Evolutionary conservation across 2,329 filamentous ascomycete genomes (phyloP).

Genomic region (Pseudopyrenochaeta lycopersici): DNA sequence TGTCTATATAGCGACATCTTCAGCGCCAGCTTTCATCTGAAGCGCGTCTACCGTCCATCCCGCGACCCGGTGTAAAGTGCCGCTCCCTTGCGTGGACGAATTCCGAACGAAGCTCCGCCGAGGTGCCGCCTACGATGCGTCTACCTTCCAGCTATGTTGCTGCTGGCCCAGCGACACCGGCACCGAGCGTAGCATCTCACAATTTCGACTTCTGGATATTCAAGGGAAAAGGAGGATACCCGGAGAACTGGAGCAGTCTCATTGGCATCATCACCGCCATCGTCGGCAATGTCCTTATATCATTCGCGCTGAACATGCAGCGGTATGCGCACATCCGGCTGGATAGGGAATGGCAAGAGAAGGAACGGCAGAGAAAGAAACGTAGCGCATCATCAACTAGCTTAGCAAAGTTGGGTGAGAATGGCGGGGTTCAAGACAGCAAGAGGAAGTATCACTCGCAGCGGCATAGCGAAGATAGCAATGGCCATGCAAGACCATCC

Average conservation of each 20-base stretch:
- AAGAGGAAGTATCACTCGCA: conserved; percentile 9
- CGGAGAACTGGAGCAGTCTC: conserved; percentile 79
- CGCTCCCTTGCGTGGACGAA: conserved; percentile 14
- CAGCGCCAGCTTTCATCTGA: not conserved
- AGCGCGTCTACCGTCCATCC: not conserved
- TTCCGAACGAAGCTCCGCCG: conserved; percentile 10
- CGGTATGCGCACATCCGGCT: conserved; percentile 92
- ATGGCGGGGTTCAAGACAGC: conserved; percentile 24
- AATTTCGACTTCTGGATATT: conserved; percentile 16
- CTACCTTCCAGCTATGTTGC: conserved; percentile 31
- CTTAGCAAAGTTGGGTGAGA: conserved; percentile 44
- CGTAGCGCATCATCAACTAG: conserved; percentile 54
- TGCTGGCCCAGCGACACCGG: conserved; percentile 29
- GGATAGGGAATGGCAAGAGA: conserved; percentile 71
- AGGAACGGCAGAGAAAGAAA: conserved; percentile 43
- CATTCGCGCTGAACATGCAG: conserved; percentile 94
- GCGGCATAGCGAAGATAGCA: conserved; percentile 3
- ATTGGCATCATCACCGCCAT: conserved; percentile 96
- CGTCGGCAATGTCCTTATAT: conserved; percentile 90
- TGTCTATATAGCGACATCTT: not conserved
- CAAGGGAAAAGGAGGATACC: conserved; percentile 22
- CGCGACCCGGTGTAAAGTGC: not conserved
- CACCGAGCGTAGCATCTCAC: conserved; percentile 20
- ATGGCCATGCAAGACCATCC: conserved; percentile 7
- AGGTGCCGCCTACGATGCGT: conserved; percentile 33